Evolutionary conservation across 2,329 filamentous ascomycete species (phyloP), one percentile per base, ranked within the genome.

Genomic region (Leptographium radiaticola): DNA sequence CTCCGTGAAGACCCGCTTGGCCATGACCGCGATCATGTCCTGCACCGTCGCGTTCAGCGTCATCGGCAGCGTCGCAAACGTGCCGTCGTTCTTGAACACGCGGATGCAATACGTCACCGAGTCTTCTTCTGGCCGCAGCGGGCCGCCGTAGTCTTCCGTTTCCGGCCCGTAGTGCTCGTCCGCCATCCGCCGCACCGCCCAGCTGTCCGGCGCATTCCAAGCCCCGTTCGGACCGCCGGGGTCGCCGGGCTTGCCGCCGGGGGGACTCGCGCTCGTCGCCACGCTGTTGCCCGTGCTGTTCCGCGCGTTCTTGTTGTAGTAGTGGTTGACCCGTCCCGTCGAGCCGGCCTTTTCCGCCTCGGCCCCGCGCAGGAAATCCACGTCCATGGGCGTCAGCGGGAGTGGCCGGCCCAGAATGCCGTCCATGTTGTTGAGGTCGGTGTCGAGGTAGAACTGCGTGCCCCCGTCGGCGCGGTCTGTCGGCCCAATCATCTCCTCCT

Each of bases 141-240:
- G 76, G 51, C 80, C 78, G 48, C 80, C 83, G 33, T 77, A 72
- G 53, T 91, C 86, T 58, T 89, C 86, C 15, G 79, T 72, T 54
- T 89, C 86, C 1, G 74, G 71, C 6, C 65, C 70, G 60, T 73
- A 77, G 13, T 70, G 72, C 53, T 88, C 85, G 60, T 89, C 83
- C 9, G 79, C 80, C 46, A 75, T 75, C 56, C 82, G 83, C 60
- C 87, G 87, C 31, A 97, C 91, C 51, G 87, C 89, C 93, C 93
- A 98, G 66, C 90, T 96, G 67, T 97, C 91, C 1, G 93, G 91
- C 4, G 90, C 90, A 66, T 94, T 87, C 91, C 91, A 98, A 4
- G 81, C 80, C 2, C 83, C 82, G 53, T 73, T 73, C 3, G 70
- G 70, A 2, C 67, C 66, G n/a, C 56, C 60, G 4, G 60, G 34